Base-by-base conservation (phyloP, 805 yeast genomes). In the Saccharomycopsis synnaedendra region DNA sequence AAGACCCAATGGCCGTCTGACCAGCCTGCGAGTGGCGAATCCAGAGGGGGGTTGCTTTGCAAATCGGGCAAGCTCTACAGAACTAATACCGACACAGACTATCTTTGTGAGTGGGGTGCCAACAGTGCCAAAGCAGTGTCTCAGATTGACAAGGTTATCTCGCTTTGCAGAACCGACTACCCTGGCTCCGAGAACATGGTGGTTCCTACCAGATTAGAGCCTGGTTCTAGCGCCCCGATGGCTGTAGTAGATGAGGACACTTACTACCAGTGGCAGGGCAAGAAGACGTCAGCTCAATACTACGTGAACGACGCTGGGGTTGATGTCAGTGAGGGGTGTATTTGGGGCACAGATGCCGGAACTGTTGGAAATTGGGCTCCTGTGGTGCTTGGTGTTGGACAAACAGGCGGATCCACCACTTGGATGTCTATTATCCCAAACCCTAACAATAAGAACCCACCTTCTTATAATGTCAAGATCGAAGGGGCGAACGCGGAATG, bases 111-210 rank as follows among this genome's bases (percentile, higher is more conserved):
- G 61, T 84, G 95, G 90, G 97, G 96, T 62, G 67, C 62, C 36
- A 71, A 78, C 47, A 65, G 81, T 45, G 94, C 95, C 43, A 62
- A 66, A 46, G 89, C 84, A 57, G 82, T 72, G 50, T 77, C 79
- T 58, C 71, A 84, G 57, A 67, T 85, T 51, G 61, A 65, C 55
- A 63, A 82, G 51, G 74, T 74, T 46, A 88, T 90, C 58, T 89
- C 97, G 52, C 69, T 93, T 60, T 93, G 98, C 76, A 85, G 97
- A 74, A 90, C 98, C 54, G 98, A 90, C 67, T 90, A 90, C 78
- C 98, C 98, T 61, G 98, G 98, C 70, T 82, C 96, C 55, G 98
- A 90, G 73, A 88, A 88, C 77, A 93, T 90, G 97, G 90, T 82
- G 57, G 75, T 90, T 54, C 97, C 98, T 64, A 89, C 97, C 51